Percentiles rank a stretch among this genome's conserved stretches.
Evolutionary conservation across 192 early-diverging fungal species (phyloP).

Genomic region (Linnemannia exigua): DNA sequence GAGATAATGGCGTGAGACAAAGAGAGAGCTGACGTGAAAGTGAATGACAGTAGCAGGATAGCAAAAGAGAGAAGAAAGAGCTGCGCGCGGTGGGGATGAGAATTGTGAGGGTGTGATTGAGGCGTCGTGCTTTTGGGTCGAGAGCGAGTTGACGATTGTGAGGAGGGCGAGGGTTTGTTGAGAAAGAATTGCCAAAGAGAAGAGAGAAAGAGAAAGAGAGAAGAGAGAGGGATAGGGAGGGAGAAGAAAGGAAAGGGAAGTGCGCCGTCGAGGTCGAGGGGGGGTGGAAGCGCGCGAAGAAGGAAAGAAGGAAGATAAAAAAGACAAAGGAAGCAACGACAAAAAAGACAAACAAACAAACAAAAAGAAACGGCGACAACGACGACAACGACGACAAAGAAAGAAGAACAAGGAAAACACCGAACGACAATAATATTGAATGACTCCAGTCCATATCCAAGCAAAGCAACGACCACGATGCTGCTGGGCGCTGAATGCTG

Average conservation of each 20-base stretch:
- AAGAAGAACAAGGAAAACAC: not conserved
- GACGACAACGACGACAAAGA: not conserved
- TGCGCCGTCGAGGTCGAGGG: not conserved
- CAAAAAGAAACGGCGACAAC: not conserved
- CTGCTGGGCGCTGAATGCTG: too few species aligned
- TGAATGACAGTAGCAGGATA: not conserved
- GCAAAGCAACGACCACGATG: too few species aligned
- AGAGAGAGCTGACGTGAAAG: not conserved
- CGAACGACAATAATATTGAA: not conserved
- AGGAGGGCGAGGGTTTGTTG: not conserved
- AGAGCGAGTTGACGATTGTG: not conserved
- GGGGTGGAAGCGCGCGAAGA: constrained; percentile 5
- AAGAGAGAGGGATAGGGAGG: constrained; percentile 43
- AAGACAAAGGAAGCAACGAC: not conserved
- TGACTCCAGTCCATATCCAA: not conserved
- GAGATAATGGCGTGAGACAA: not conserved
- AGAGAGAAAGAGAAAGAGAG: constrained; percentile 25
- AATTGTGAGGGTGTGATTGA: not conserved
- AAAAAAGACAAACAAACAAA: constrained; percentile 3
- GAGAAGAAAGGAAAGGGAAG: not conserved
- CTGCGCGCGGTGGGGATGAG: not conserved
- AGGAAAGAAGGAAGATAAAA: not conserved
- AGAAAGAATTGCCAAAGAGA: not conserved
- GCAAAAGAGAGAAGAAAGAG: not conserved
- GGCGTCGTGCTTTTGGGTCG: not conserved